Evolutionary conservation across 169 alveolate genomes (phyloP), one percentile per base, ranked within the genome.

Genomic region (Cryptosporidium muris): DNA sequence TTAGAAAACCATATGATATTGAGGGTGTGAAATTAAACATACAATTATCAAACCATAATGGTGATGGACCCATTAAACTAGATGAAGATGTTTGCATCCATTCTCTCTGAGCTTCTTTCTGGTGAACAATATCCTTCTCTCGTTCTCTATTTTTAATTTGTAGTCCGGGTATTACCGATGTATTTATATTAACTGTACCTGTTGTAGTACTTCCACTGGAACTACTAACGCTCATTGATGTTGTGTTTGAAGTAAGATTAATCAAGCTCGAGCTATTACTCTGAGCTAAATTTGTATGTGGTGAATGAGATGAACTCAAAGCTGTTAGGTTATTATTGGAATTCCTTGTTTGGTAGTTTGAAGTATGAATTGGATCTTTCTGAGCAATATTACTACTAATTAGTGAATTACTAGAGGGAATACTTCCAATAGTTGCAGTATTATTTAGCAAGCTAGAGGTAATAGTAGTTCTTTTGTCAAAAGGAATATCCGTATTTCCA

Each of bases 51-150:
- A 74, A 74, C 85, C 85, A 74, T 25, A 74, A 36, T 16, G 68
- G 68, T 45, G 85, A 74, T 11, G 85, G 85, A 45, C 85, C 85
- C 16, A 74, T 74, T 9, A 74, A 60, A 58, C 74, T 74, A 3
- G 85, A 74, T 12, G 85, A 74, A 8, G 85, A 74, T 63, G 49
- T 74, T 48, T 74, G 85, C 74, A 74, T 58, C 85, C 85, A 74
- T 25, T 74, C 85, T 37, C 85, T 74, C 43, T 74, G 85, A 3
- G 58, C 85, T n/a, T 74, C 74, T 25, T 74, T 74, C n/a, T 74
- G 85, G 25, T 74, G 85, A n/a, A 74, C 85, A 16, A 74, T 74
- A 8, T 60, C 85, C 43, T 74, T 74, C 16, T 74, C 85, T 25
- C 67, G 54, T 37, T 74, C 85, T 43, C 85, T 74, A 36, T 74